Base-by-base conservation (phyloP, 345 rosid species). In the Hirschfeldia incana region DNA sequence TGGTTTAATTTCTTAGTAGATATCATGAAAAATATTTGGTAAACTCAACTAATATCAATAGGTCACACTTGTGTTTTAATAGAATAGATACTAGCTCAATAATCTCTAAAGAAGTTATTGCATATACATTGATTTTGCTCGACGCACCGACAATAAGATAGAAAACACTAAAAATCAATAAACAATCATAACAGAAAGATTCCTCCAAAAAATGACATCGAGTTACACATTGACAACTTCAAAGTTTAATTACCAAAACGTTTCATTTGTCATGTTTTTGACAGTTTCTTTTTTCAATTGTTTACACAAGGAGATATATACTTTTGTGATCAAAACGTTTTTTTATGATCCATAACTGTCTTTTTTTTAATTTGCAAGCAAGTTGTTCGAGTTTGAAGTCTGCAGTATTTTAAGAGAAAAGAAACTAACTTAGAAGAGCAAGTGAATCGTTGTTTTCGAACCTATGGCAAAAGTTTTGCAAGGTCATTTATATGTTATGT, bases 231-330 rank as follows among this genome's bases (percentile, higher is more conserved):
- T 70, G 71, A 64, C 71, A 64, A 77, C 66, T 70, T 77, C 81
- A 64, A 77, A 77, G 59, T 36, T 55, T 36, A 53, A 36, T 21
- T 21, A 70, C 59, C 59, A 64, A 70, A 77, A 77, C 70, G 71
- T 70, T 70, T 70, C 75, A 0, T 63, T 70, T 37, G 81, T 77
- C 81, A 77, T 70, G 70, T 15, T 51, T 10, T 46, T 61, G 28
- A 69, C 62, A 61, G 34, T 76, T 11, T 57, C 15, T 75, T 11
- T 58, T 28, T 76, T 16, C 46, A 69, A 27, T 33, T 60, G 27
- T 44, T 34, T 57, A 15, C 60, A 6, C 8, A 12, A 42, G 6
- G 49, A 67, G 30, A 67, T 67, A 16, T 29, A 42, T 17, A 32
- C 2, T 59, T 42, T 9, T 68, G 11, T 58, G 26, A 29, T 76